Percentiles rank a stretch among this genome's conserved stretches.
phyloP scores from a whole-genome alignment of 129 eudicot species.

The Smallanthus sonchifolius region DNA sequence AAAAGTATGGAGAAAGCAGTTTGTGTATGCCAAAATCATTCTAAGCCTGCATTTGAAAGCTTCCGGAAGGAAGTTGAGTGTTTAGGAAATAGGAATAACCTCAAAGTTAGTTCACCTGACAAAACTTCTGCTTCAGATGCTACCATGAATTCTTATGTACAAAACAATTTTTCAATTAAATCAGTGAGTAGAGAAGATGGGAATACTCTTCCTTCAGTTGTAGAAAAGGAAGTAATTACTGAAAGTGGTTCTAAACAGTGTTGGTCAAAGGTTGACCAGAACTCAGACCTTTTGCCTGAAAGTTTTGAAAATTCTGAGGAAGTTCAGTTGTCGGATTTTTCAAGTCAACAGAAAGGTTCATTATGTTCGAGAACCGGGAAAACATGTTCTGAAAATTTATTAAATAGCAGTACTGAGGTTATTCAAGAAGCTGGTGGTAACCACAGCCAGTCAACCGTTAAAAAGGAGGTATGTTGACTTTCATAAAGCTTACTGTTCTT shows the following conservation, averaged over 20 bases:
- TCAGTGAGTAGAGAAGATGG: constrained; percentile 17
- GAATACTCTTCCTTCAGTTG: constrained; percentile 19
- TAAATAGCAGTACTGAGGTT: constrained; percentile 18
- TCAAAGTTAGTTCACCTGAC: constrained; percentile 15
- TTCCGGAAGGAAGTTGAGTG: constrained; percentile 40
- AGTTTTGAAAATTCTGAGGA: constrained; percentile 6
- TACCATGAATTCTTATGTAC: constrained; percentile 13
- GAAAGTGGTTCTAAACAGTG: constrained; percentile 14
- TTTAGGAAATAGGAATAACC: constrained; percentile 26
- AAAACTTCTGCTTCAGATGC: constrained; percentile 19
- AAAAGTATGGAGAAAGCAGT: constrained; percentile 28
- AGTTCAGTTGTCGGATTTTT: constrained; percentile 24
- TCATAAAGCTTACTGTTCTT: constrained; percentile 3
- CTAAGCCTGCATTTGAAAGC: constrained; percentile 33
- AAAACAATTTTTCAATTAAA: constrained; percentile 5
- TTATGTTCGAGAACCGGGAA: constrained; percentile 25
- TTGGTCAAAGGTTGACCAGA: constrained; percentile 24
- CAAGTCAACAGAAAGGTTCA: constrained; percentile 18
- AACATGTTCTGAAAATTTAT: constrained; percentile 7
- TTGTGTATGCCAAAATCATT: constrained; percentile 22
- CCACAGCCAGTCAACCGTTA: background rate
- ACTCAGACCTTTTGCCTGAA: constrained; percentile 15
- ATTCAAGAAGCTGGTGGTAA: constrained; percentile 17
- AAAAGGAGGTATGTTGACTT: constrained; percentile 29
- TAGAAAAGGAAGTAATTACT: constrained; percentile 21